Evolutionary conservation across 768 basidiomycete genomes (phyloP).

Genomic region (Tulasnella sp.): DNA sequence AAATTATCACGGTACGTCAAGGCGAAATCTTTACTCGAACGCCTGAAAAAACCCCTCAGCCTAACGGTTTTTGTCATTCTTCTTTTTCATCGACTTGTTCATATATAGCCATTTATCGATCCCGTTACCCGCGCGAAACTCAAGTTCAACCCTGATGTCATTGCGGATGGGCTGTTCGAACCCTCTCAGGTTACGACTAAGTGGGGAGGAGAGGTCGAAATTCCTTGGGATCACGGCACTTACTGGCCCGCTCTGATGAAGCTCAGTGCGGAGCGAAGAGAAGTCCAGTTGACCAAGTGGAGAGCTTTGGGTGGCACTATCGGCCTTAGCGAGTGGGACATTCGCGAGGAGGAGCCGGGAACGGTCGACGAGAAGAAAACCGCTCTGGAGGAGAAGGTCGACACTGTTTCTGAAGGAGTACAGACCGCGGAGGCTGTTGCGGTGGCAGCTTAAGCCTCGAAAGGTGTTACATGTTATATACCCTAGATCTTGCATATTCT

Average conservation of each 20-base stretch:
- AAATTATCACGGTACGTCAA: constrained; percentile 55
- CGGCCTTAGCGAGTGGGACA: constrained; percentile 79
- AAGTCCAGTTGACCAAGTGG: constrained; percentile 65
- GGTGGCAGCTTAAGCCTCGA: constrained; percentile 12
- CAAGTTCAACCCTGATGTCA: constrained; percentile 46
- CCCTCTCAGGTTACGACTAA: constrained; percentile 66
- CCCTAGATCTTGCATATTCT: not conserved
- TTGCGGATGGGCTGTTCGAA: constrained; percentile 69
- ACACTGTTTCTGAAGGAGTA: not conserved
- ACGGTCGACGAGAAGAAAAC: not conserved
- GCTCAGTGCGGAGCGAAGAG: constrained; percentile 57
- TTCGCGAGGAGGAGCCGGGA: constrained; percentile 52
- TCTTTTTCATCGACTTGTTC: not conserved
- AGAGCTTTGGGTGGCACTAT: constrained; percentile 64
- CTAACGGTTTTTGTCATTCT: not conserved
- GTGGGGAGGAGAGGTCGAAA: constrained; percentile 70
- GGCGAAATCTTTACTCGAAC: constrained; percentile 72
- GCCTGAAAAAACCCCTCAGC: constrained; percentile 41
- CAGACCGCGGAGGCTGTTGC: not conserved
- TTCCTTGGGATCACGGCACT: constrained; percentile 71
- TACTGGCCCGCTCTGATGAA: constrained; percentile 73
- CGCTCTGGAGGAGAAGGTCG: constrained; percentile 7
- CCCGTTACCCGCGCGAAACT: constrained; percentile 77
- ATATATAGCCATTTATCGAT: constrained; percentile 61
- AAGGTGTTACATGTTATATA: not conserved